Evolutionary conservation across 2,329 filamentous ascomycete genomes (phyloP).

Genomic region (Hirsutella thompsonii): DNA sequence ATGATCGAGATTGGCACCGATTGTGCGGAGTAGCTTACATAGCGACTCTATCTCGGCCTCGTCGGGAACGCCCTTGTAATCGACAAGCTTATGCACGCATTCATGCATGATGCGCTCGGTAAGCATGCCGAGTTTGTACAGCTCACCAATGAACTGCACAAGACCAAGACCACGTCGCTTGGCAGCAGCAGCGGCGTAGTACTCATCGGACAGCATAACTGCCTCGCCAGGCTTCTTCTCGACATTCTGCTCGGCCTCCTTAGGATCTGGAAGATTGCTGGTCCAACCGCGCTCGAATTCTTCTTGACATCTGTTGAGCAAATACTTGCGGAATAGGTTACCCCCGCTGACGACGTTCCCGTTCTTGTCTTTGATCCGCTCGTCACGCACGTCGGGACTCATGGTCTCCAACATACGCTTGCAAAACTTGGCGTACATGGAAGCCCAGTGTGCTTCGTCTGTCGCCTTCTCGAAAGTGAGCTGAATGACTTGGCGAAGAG

Average conservation of each 20-base stretch:
- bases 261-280: constrained; percentile 62
- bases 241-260: constrained; percentile 44
- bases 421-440: constrained; percentile 98
- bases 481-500: constrained; percentile 93
- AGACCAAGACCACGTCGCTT: constrained; percentile 96
- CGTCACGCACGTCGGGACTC: constrained; percentile 88
- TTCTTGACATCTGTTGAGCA: constrained; percentile 96
- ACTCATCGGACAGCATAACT: constrained; percentile 84
- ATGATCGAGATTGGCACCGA: constrained; percentile 74
- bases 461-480: constrained; percentile 98
- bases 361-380: constrained; percentile 83
- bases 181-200: constrained; percentile 84
- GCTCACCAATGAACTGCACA: constrained; percentile 97
- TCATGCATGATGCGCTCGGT: constrained; percentile 99
- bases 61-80: constrained; percentile 86
- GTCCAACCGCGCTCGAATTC: constrained; percentile 99
- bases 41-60: constrained; percentile 95
- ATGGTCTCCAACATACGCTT: constrained; percentile 93
- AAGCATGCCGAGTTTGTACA: constrained; percentile 98
- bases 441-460: constrained; percentile 95
- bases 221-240: constrained; percentile 53
- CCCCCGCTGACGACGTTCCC: constrained; percentile 84
- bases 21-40: constrained; percentile 82
- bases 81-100: constrained; percentile 92
- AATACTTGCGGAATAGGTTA: constrained; percentile 93